Evolutionary conservation across 148 eudicot species (phyloP).

Genomic region (Rhododendron henanense): DNA sequence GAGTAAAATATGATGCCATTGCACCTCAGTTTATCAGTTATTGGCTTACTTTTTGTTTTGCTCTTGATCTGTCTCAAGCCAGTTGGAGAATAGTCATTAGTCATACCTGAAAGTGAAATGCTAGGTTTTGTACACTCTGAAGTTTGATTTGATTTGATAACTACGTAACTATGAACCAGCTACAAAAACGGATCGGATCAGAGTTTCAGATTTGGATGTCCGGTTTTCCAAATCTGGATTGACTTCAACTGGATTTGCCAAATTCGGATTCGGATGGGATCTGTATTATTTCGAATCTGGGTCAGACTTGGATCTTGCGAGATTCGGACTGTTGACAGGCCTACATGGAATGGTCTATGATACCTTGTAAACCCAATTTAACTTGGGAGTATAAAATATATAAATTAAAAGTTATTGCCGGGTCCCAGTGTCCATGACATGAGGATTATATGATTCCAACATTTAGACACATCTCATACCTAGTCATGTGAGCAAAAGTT

Average conservation of each 20-base stretch:
- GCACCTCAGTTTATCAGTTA: neutral
- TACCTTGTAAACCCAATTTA: neutral
- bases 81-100: neutral
- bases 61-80: neutral
- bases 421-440: neutral
- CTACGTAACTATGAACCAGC: neutral
- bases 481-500: neutral
- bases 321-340: neutral
- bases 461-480: neutral
- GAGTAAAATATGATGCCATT: neutral
- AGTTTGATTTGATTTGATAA: neutral
- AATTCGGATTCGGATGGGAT: neutral
- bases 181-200: too few species aligned
- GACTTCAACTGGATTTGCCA: neutral
- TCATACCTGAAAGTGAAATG: neutral
- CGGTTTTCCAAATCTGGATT: neutral
- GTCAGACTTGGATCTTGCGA: neutral
- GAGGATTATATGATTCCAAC: neutral
- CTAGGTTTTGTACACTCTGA: neutral
- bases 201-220: neutral
- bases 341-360: neutral
- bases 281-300: neutral
- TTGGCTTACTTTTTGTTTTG: neutral
- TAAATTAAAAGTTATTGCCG: neutral
- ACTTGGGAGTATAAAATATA: neutral